Percentiles rank a stretch among this genome's conserved stretches.
Conservation (phyloP, 2,329 filamentous ascomycete genomes). For the Metarhizium sp. region DNA sequence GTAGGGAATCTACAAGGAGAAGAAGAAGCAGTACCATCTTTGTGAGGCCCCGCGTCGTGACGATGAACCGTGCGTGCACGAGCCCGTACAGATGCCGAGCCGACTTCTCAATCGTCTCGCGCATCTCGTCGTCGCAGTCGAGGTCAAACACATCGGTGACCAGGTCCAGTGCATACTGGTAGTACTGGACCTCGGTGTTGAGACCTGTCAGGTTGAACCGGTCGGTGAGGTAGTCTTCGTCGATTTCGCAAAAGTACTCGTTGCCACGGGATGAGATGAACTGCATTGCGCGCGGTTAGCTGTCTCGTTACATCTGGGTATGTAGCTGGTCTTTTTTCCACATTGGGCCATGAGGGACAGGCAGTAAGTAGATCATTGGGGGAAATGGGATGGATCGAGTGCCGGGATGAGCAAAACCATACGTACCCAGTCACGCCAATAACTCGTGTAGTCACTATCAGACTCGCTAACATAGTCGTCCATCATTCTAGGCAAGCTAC, state of each 20-base stretch:
- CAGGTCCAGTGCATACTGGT: slow-evolving; percentile 95
- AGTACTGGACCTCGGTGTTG: slow-evolving; percentile 96
- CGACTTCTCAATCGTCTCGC: slow-evolving; percentile 96
- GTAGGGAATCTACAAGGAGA: neutral
- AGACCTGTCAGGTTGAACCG: slow-evolving; percentile 96
- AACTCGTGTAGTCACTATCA: slow-evolving; percentile 97
- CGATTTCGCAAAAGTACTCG: slow-evolving; percentile 99
- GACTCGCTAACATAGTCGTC: slow-evolving; percentile 97
- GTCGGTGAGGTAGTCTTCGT: slow-evolving; percentile 97
- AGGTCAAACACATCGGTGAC: slow-evolving; percentile 98
- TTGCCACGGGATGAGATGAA: slow-evolving; percentile 97
- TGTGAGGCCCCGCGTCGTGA: slow-evolving; percentile 83
- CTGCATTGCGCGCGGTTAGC: slow-evolving; percentile 34
- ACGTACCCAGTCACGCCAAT: slow-evolving; percentile 98
- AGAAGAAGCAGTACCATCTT: slow-evolving; percentile 69
- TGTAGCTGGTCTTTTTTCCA: neutral
- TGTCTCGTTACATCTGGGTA: neutral
- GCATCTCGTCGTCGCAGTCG: slow-evolving; percentile 97
- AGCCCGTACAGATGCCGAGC: slow-evolving; percentile 91
- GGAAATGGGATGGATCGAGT: neutral
- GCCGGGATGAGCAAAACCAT: neutral
- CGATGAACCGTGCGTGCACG: slow-evolving; percentile 93
- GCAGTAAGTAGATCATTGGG: neutral
- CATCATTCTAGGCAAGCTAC: slow-evolving; percentile 45
- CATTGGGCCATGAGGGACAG: neutral